Evolutionary conservation across 768 basidiomycete genomes (phyloP), one percentile per base, ranked within the genome.

Genomic region (Lactarius tabidus): DNA sequence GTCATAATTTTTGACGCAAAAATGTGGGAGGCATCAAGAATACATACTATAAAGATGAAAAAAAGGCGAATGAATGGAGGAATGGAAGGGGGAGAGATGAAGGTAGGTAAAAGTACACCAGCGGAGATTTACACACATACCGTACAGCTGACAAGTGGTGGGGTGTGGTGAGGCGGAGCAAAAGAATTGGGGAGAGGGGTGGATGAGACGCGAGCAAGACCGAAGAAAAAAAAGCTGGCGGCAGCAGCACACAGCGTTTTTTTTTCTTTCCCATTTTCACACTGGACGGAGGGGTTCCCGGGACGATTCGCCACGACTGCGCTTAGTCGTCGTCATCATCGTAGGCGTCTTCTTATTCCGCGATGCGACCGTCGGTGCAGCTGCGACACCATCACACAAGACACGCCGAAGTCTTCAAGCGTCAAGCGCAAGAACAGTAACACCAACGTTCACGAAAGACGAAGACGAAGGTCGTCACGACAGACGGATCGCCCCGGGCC

Each of bases 231-330:
- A 33, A 33, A 33, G 8, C 8, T 8, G 20, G 6, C 15, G 1
- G 28, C n/a, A n/a, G n/a, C n/a, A n/a, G n/a, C n/a, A n/a, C n/a
- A n/a, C n/a, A n/a, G n/a, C n/a, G n/a, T n/a, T n/a, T n/a, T 51
- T 63, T 48, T 51, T 39, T 28, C 10, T 12, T 26, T 51, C 26
- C 29, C 31, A 5, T 29, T 17, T 18, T 59, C 58, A 64, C 58
- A 64, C 52, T 67, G 66, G 18, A 64, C 41, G n/a, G 39, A 52
- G 52, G 66, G 67, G 39, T 62, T 64, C 10, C 52, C 38, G 67
- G 17, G 41, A 29, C 59, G 59, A 31, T 14, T 62, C 59, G 17
- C 57, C 63, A 15, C 63, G 68, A 28, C 59, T 60, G 29, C 66
- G 66, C 48, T 43, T 53, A 6, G 66, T 57, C 48, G 28, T 51